Evolutionary conservation across 225 moss, liverwort and hornwort genomes (phyloP).

Genomic region (Sphagnum contortum): DNA sequence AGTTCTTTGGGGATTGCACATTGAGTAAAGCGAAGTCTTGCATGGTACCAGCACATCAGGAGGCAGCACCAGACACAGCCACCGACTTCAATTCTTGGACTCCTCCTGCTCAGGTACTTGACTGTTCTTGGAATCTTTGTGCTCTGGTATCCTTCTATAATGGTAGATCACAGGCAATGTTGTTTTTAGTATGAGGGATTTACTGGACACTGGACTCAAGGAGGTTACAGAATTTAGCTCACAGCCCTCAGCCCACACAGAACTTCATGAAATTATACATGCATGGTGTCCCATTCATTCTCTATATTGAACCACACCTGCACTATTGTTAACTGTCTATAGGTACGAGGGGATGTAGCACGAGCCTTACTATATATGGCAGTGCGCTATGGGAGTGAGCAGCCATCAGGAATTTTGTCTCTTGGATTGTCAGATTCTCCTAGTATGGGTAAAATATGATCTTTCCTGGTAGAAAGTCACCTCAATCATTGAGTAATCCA

Average conservation of each 20-base stretch:
- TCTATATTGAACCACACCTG: too few relatives aligned
- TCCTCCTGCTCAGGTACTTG: conserved; percentile 66
- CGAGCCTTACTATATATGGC: conserved; percentile 82
- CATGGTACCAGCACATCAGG: conserved; percentile 74
- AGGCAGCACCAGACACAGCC: conserved; percentile 81
- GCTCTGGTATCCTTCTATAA: too few relatives aligned
- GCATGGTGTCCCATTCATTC: too few relatives aligned
- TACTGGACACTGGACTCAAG: too few relatives aligned
- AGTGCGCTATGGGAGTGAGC: conserved; percentile 75
- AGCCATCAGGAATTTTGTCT: conserved; percentile 48
- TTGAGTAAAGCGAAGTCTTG: conserved; percentile 29
- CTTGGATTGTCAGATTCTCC: conserved; percentile 75
- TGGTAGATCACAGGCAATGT: too few relatives aligned
- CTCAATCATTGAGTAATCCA: neutral
- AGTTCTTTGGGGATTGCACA: conserved; percentile 73
- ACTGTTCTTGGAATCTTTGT: too few relatives aligned
- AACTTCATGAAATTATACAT: too few relatives aligned
- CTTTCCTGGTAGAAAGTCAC: neutral
- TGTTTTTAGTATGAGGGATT: too few relatives aligned
- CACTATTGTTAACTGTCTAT: neutral
- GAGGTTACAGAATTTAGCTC: too few relatives aligned
- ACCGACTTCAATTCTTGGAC: conserved; percentile 66
- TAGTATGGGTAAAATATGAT: conserved; percentile 32
- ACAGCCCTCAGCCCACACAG: too few relatives aligned
- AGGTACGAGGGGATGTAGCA: conserved; percentile 91